phyloP scores from a whole-genome alignment of 805 yeast species.

The Zygotorulaspora sp. region DNA sequence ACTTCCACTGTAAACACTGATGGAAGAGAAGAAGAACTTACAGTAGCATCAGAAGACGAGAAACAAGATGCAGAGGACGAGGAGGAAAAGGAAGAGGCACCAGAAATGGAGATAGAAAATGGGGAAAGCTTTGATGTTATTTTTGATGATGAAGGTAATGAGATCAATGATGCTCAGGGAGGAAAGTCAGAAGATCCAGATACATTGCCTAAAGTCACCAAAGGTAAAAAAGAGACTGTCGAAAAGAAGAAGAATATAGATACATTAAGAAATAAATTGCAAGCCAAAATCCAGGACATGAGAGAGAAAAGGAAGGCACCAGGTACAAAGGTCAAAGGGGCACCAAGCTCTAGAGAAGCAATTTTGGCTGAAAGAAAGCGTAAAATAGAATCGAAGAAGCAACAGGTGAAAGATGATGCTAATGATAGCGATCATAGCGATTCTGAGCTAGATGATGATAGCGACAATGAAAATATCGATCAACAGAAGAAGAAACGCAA shows the following conservation, averaged over 20 bases:
- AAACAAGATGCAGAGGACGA: conserved; percentile 15
- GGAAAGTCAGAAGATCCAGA: conserved; percentile 21
- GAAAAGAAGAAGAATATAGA: conserved; percentile 51
- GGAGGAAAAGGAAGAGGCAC: conserved; percentile 13
- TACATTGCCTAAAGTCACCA: conserved; percentile 21
- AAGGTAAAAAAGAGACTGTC: conserved; percentile 4
- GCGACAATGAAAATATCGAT: conserved; percentile 21
- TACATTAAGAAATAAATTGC: conserved; percentile 72
- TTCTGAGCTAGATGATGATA: conserved; percentile 33
- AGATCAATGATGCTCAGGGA: conserved; percentile 24
- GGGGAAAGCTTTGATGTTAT: conserved; percentile 39
- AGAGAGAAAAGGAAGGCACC: conserved; percentile 87
- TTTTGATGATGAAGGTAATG: conserved; percentile 73
- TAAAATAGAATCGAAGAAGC: conserved; percentile 34
- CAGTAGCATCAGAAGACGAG: conserved; percentile 37
- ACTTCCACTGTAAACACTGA: too few species aligned
- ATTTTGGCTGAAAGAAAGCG: conserved; percentile 62
- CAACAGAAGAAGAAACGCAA: conserved; percentile 33
- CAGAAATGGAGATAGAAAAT: conserved; percentile 26
- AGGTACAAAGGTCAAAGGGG: conserved; percentile 74
- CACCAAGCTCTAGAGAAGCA: conserved; percentile 80
- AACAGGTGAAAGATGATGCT: conserved; percentile 37
- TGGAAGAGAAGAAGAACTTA: conserved; percentile 50
- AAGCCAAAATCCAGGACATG: conserved; percentile 63
- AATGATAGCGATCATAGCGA: conserved; percentile 29